Evolutionary conservation across 1,139 yeast species (phyloP).

Genomic region (Suhomyces bokatorum): DNA sequence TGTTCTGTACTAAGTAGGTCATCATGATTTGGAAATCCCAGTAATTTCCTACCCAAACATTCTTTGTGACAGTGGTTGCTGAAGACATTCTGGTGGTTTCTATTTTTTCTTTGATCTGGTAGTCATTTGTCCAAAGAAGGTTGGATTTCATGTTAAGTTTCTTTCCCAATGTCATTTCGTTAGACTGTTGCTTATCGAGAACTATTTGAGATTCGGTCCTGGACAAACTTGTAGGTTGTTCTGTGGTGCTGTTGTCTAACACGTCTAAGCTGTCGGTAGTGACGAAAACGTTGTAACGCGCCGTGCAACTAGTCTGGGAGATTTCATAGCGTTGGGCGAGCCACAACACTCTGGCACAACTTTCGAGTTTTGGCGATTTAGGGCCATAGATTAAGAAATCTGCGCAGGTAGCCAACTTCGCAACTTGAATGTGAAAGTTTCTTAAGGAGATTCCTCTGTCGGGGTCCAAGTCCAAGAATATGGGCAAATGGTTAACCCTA

Average conservation of each 20-base stretch:
- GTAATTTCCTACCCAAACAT: constrained; percentile 81
- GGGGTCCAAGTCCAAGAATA: constrained; percentile 61
- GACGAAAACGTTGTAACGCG: constrained; percentile 22
- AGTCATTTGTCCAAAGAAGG: constrained; percentile 65
- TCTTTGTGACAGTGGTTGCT: constrained; percentile 58
- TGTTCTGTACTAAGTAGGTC: constrained; percentile 23
- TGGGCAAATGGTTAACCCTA: constrained; percentile 47
- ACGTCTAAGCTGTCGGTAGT: constrained; percentile 9
- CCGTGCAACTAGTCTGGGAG: constrained; percentile 11
- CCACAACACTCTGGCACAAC: constrained; percentile 52
- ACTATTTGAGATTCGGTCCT: constrained; percentile 8
- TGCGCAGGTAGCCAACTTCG: constrained; percentile 65
- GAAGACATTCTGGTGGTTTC: constrained; percentile 84
- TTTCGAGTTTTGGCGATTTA: constrained; percentile 14
- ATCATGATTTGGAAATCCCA: constrained; percentile 47
- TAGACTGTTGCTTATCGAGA: constrained; percentile 7
- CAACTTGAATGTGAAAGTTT: constrained; percentile 75
- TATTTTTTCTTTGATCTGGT: constrained; percentile 69
- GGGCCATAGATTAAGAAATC: constrained; percentile 63
- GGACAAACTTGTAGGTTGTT: constrained; percentile 2
- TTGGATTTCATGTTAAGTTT: background rate
- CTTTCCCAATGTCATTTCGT: background rate
- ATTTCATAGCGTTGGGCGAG: constrained; percentile 52
- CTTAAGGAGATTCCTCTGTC: constrained; percentile 67
- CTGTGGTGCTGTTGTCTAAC: background rate